Evolutionary conservation across 1,284 basidiomycete species (phyloP), one percentile per base, ranked within the genome.

Genomic region (Volvariella surrecta): DNA sequence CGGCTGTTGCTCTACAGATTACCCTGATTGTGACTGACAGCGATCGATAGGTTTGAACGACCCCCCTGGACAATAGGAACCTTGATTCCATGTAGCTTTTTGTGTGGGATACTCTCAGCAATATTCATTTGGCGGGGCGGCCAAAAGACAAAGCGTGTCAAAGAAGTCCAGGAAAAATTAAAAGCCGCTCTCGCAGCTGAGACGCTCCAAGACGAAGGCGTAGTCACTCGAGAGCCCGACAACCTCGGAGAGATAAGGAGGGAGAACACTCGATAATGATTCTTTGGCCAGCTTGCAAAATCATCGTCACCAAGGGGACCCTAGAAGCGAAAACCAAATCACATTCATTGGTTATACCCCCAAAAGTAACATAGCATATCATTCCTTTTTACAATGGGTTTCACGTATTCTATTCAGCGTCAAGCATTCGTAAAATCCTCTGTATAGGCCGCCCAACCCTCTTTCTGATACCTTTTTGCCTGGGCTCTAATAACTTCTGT

Each of bases 381-480:
- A n/a, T n/a, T n/a, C n/a, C n/a, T n/a, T n/a, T n/a, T n/a, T n/a
- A n/a, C n/a, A n/a, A n/a, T n/a, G n/a, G n/a, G n/a, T n/a, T n/a
- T n/a, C n/a, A n/a, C n/a, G n/a, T n/a, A n/a, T n/a, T n/a, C n/a
- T n/a, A n/a, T n/a, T n/a, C n/a, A n/a, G n/a, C n/a, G n/a, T n/a
- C n/a, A n/a, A n/a, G 24, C 48, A n/a, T 8, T 35, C 13, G n/a
- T 35, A n/a, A 35, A 24, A 65, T 49, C 35, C 71, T 63, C 48
- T 54, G 80, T 60, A 62, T 99, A 99, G 15, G 96, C 94, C 40
- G 78, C 72, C 96, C 95, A 99, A 0, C 95, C 95, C 50, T 85
- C 92, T 45, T 68, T 64, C 58, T 76, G 78, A 62, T 99, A 99
- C 56, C 82, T 73, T 60, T 88, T 78, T 3, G 91, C 91, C 58